Percentiles rank a stretch among this genome's conserved stretches.
phyloP scores from a whole-genome alignment of 2,329 filamentous ascomycete genomes.

The Aspergillus intermedius region DNA sequence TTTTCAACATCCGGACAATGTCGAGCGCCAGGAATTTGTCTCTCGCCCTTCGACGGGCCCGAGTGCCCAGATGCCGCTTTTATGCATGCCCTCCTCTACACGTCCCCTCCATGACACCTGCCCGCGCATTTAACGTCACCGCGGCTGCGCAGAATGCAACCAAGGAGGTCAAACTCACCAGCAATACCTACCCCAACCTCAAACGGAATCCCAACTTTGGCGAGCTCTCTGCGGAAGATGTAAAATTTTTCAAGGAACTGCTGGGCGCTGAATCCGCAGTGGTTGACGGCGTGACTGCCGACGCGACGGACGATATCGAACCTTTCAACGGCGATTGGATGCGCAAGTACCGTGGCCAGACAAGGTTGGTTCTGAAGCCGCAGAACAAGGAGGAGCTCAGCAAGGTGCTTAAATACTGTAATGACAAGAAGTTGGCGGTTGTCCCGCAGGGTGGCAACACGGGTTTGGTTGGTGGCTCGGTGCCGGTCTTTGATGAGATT shows the following conservation, averaged over 20 bases:
- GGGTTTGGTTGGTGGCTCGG: slow-evolving; percentile 87
- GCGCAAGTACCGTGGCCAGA: slow-evolving; percentile 93
- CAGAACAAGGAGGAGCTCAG: slow-evolving; percentile 80
- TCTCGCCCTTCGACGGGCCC: slow-evolving; percentile 26
- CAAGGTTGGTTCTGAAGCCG: slow-evolving; percentile 80
- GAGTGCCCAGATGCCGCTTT: slow-evolving; percentile 23
- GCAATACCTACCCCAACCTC: slow-evolving; percentile 72
- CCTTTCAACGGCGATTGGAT: slow-evolving; percentile 98
- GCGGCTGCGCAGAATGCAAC: slow-evolving; percentile 18
- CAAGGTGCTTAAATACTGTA: slow-evolving; percentile 89
- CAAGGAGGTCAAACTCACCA: slow-evolving; percentile 63
- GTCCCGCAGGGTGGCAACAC: slow-evolving; percentile 97
- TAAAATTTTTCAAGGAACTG: slow-evolving; percentile 73
- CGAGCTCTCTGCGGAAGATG: slow-evolving; percentile 67
- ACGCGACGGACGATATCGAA: slow-evolving; percentile 74
- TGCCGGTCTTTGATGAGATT: slow-evolving; percentile 97
- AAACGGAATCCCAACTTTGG: slow-evolving; percentile 70
- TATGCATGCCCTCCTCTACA: slow-evolving; percentile 17
- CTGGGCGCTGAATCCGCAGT: slow-evolving; percentile 73
- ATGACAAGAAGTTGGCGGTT: slow-evolving; percentile 82
- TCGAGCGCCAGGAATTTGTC: slow-evolving; percentile 26
- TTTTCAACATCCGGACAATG: slow-evolving; percentile 16
- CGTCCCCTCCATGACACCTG: slow-evolving; percentile 11
- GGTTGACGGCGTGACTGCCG: slow-evolving; percentile 71
- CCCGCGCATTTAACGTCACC: slow-evolving; percentile 26